These are phyloP conservation scores for Trichoderma gracile DNA, from an alignment of 2,329 filamentous ascomycete species.

Conservation along the genomic window DNA sequence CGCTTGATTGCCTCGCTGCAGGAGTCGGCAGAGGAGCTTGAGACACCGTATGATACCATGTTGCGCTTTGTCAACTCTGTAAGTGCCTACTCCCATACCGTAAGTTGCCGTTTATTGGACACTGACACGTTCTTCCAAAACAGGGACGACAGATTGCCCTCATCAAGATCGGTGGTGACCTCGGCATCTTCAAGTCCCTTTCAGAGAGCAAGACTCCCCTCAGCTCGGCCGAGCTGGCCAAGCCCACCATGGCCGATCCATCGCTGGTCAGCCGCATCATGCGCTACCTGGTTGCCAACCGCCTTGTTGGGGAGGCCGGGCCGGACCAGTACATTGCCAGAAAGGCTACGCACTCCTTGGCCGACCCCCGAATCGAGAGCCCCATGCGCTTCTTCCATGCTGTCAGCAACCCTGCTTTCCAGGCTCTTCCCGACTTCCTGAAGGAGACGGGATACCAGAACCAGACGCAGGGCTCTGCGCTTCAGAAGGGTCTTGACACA, in stretches of 20 bases:
- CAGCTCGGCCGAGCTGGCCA: conserved; percentile 28
- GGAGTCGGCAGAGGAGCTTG: conserved; percentile 11
- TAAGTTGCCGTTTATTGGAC: neutral
- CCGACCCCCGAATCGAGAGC: conserved; percentile 33
- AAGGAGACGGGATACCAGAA: conserved; percentile 25
- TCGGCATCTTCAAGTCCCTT: conserved; percentile 30
- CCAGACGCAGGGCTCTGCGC: conserved; percentile 11
- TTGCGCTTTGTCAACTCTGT: conserved; percentile 21
- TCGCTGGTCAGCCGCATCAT: conserved; percentile 37
- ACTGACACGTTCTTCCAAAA: neutral
- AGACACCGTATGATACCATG: conserved; percentile 21
- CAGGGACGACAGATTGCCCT: conserved; percentile 2
- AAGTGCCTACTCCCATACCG: neutral
- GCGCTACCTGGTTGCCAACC: conserved; percentile 37
- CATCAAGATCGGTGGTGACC: conserved; percentile 27
- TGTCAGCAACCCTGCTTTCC: conserved; percentile 30
- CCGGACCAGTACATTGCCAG: conserved; percentile 36
- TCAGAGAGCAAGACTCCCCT: conserved; percentile 27
- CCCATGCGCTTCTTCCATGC: conserved; percentile 34
- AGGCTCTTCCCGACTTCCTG: conserved; percentile 37
- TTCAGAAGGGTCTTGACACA: conserved; percentile 16
- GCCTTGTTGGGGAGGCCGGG: conserved; percentile 34
- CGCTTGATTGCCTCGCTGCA: conserved; percentile 5
- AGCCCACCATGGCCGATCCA: conserved; percentile 33
- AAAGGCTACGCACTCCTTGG: conserved; percentile 34